These are phyloP conservation scores for Trichoderma erinaceum DNA, from an alignment of 495 filamentous ascomycete genomes.

Conservation along the genomic window DNA sequence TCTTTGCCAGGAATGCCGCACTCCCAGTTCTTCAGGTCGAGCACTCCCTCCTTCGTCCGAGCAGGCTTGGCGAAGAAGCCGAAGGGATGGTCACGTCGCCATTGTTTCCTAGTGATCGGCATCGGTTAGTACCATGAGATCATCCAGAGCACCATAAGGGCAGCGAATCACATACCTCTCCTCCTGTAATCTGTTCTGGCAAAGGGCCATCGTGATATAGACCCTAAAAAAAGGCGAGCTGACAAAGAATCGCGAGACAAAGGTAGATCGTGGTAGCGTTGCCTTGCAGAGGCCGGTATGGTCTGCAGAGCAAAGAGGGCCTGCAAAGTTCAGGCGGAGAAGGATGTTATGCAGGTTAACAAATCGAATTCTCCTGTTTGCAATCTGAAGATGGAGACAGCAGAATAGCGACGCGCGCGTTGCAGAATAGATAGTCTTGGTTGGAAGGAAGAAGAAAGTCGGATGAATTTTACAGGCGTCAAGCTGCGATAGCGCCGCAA, in stretches of 20 bases:
- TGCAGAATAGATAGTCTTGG: not conserved
- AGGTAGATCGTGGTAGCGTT: not conserved
- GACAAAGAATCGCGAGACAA: conserved; percentile 8
- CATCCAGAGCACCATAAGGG: not conserved
- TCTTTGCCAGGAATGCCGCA: conserved; percentile 94
- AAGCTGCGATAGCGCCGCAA: conserved; percentile 11
- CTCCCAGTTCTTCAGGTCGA: conserved; percentile 94
- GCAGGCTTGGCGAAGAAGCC: conserved; percentile 91
- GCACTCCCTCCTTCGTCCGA: conserved; percentile 68
- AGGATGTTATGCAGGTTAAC: not conserved
- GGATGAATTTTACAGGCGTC: not conserved
- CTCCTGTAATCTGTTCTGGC: conserved; percentile 81
- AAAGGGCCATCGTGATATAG: conserved; percentile 64
- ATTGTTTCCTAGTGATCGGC: conserved; percentile 66
- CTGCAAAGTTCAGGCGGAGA: not conserved
- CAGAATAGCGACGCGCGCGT: not conserved
- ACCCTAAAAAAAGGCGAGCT: conserved; percentile 17
- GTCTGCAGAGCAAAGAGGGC: not conserved
- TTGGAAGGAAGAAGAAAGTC: not conserved
- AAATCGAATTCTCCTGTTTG: not conserved
- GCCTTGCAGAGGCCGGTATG: not conserved
- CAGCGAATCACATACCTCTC: conserved; percentile 60
- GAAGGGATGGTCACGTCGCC: conserved; percentile 94
- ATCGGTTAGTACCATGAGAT: not conserved
- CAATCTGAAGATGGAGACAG: not conserved